Evolutionary conservation across 106 monocot species (phyloP).

Genomic region (Amphibolis antarctica): DNA sequence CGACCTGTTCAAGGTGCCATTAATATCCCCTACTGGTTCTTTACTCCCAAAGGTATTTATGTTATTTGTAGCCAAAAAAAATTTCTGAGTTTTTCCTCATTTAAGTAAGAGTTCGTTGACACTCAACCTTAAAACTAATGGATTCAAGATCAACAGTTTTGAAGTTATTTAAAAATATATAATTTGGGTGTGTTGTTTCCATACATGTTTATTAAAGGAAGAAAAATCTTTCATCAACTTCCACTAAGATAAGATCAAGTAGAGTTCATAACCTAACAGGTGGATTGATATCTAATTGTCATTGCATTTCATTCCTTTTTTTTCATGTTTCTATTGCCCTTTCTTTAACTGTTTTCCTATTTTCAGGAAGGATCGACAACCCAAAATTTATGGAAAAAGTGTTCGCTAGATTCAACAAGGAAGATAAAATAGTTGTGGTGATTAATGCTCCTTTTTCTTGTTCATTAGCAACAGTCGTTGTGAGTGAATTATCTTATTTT

Average conservation of each 20-base stretch:
- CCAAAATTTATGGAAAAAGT: slow-evolving; percentile 54
- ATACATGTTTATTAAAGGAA: too few relatives aligned
- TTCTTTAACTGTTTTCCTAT: neutral
- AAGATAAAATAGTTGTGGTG: slow-evolving; percentile 69
- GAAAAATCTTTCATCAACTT: too few relatives aligned
- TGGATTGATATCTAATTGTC: too few relatives aligned
- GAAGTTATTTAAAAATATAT: too few relatives aligned
- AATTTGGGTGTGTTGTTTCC: too few relatives aligned
- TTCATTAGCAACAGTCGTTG: neutral
- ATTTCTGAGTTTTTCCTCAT: neutral
- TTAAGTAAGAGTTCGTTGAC: neutral
- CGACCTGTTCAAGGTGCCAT: slow-evolving; percentile 45
- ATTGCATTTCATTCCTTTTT: too few relatives aligned
- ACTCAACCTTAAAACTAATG: too few relatives aligned
- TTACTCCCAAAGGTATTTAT: slow-evolving; percentile 19
- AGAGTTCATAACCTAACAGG: too few relatives aligned
- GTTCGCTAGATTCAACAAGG: slow-evolving; percentile 29
- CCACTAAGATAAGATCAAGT: too few relatives aligned
- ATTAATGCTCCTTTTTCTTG: neutral
- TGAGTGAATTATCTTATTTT: neutral
- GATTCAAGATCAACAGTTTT: too few relatives aligned
- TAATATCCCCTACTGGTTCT: slow-evolving; percentile 65
- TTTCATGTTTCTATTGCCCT: too few relatives aligned
- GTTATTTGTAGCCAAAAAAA: neutral
- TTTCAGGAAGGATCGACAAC: slow-evolving; percentile 57